Evolutionary conservation across 2,329 filamentous ascomycete species (phyloP), one percentile per base, ranked within the genome.

Genomic region (Trichoderma guizhouense): DNA sequence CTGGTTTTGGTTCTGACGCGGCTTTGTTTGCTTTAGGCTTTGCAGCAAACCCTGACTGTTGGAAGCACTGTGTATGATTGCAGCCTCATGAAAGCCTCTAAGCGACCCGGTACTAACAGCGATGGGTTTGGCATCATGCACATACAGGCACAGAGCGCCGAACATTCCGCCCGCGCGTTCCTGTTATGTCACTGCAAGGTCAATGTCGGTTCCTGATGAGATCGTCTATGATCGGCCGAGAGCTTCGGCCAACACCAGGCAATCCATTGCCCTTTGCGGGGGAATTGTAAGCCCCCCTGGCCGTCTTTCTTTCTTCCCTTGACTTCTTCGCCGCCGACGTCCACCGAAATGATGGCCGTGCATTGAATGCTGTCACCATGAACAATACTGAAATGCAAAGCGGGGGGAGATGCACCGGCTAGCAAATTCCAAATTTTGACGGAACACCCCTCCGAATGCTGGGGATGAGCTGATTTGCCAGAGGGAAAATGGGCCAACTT

Each of bases 11-110:
- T 26, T 57, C 24, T 57, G 53, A 51, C 47, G 26, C 30, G 34
- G 63, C 63, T 51, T 66, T 51, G 66, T 47, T 14, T 61, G 66
- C 55, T n/a, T 36, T 28, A n/a, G 66, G 1, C 26, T 5, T 12
- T 61, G 55, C 67, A 60, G 51, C 51, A 32, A 51, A 62, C 67
- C 26, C 18, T 62, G 28, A 69, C 53, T 60, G 53, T 58, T 43
- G 51, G 61, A n/a, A 28, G 28, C 61, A 66, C 69, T 65, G 47
- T 69, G 61, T 53, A 36, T 69, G 67, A 62, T 51, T 15, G 58
- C 30, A 60, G 51, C 69, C 51, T 69, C 67, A 62, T 28, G 28
- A 62, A 62, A 28, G 55, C 57, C 39, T 69, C 39, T 7, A 26
- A 43, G 15, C 26, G 57, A 57, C 39, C 55, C 43, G 39, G 66